Conservation (phyloP, 2,329 filamentous ascomycete species). For the Pseudocercospora crystallina region DNA sequence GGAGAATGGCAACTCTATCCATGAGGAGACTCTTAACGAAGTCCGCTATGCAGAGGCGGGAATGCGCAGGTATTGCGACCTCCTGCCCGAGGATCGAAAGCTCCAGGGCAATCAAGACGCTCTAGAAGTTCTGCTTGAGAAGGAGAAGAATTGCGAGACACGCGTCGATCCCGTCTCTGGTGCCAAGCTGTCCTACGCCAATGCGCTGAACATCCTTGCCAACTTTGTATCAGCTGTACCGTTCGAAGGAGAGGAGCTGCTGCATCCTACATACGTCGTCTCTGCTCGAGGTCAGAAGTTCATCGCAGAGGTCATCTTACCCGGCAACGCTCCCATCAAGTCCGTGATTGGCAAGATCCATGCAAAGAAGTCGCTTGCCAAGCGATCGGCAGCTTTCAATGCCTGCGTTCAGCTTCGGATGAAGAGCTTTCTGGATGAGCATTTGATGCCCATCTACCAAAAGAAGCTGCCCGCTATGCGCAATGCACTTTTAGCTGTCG, state of each 20-base stretch:
- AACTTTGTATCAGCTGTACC: constrained; percentile 72
- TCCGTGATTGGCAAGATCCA: constrained; percentile 64
- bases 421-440: constrained; percentile 66
- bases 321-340: constrained; percentile 69
- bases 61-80: constrained; percentile 74
- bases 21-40: constrained; percentile 58
- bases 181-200: constrained; percentile 75
- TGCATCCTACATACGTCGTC: constrained; percentile 62
- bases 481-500: constrained; percentile 84
- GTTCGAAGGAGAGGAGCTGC: constrained; percentile 49
- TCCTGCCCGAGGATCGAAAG: constrained; percentile 71
- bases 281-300: constrained; percentile 59
- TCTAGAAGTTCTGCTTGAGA: constrained; percentile 56
- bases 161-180: constrained; percentile 67
- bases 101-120: constrained; percentile 58
- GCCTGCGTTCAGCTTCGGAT: constrained; percentile 70
- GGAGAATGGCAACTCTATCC: constrained; percentile 66
- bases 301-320: constrained; percentile 75
- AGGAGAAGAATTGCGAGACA: constrained; percentile 48
- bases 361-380: constrained; percentile 72
- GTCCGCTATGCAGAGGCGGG: constrained; percentile 58
- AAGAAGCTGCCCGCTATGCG: constrained; percentile 76
- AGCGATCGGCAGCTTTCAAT: constrained; percentile 85
- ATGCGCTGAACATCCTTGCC: constrained; percentile 69
- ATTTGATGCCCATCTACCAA: constrained; percentile 70